phyloP scores from a whole-genome alignment of 352 stramenopile species.

The Aphanomyces astaci region DNA sequence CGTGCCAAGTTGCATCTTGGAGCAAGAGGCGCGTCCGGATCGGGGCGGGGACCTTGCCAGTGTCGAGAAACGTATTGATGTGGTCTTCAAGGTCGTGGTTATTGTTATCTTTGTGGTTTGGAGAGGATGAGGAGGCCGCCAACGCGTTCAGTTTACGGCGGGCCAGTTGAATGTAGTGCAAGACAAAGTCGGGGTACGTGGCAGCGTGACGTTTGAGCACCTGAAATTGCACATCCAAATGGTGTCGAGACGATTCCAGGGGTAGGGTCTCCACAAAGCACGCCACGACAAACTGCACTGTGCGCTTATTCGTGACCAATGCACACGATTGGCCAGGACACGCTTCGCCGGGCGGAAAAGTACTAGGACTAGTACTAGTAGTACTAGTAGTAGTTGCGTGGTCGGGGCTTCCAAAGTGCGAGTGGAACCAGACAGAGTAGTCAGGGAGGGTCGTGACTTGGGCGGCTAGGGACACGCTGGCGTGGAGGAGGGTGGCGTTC shows the following conservation, averaged over 20 bases:
- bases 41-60: slow-evolving; percentile 1
- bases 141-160: background rate
- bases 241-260: too few species aligned
- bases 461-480: background rate
- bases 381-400: background rate
- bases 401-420: background rate
- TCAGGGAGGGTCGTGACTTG: background rate
- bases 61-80: slow-evolving; percentile 3
- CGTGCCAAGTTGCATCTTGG: slow-evolving; percentile 5
- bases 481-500: background rate
- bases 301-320: background rate
- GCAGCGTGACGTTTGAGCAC: background rate
- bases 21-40: slow-evolving; percentile 11
- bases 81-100: background rate
- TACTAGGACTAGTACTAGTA: background rate
- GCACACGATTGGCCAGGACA: background rate
- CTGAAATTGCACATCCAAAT: background rate
- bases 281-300: slow-evolving; percentile 1
- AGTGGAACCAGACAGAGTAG: background rate
- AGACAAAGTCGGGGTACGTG: slow-evolving; percentile 16
- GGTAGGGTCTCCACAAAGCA: background rate
- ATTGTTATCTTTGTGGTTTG: background rate
- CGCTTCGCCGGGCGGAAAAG: background rate
- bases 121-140: background rate
- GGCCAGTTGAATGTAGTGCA: slow-evolving; percentile 4